Conservation (phyloP, 768 basidiomycete genomes). For the Serendipita sp. region DNA sequence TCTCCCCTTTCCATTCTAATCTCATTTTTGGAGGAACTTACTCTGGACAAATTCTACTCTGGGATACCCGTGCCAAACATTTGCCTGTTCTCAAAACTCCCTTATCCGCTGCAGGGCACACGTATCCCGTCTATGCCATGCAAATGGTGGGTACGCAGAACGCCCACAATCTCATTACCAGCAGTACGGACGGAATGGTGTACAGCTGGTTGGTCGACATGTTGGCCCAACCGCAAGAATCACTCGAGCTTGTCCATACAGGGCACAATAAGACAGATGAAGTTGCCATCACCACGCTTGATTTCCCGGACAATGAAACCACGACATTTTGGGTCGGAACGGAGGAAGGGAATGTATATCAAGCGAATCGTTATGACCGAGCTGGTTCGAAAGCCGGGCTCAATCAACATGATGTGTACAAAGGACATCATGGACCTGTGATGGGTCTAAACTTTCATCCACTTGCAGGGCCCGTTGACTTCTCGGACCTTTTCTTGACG, state of each 20-base stretch:
- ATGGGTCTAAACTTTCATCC: conserved; percentile 95
- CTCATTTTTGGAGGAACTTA: conserved; percentile 98
- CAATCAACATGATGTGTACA: conserved; percentile 84
- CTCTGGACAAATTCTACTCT: conserved; percentile 92
- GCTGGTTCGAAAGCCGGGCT: conserved; percentile 94
- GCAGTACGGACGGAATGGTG: conserved; percentile 91
- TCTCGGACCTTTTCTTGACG: conserved; percentile 87
- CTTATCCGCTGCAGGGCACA: conserved; percentile 87
- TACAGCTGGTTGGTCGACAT: conserved; percentile 98
- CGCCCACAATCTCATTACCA: conserved; percentile 91
- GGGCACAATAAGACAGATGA: conserved; percentile 96
- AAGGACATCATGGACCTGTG: conserved; percentile 82
- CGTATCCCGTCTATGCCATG: conserved; percentile 97
- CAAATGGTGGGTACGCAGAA: conserved; percentile 98
- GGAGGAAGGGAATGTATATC: conserved; percentile 93
- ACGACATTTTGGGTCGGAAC: conserved; percentile 97
- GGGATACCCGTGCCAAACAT: conserved; percentile 96
- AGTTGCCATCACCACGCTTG: conserved; percentile 82
- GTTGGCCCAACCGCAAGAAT: conserved; percentile 98
- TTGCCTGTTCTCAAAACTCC: conserved; percentile 94
- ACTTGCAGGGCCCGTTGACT: conserved; percentile 76
- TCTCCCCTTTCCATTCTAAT: conserved; percentile 96
- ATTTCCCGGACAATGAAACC: conserved; percentile 92
- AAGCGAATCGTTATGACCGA: conserved; percentile 91
- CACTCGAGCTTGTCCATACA: conserved; percentile 71